Percentiles rank a stretch among this genome's conserved stretches.
These are phyloP conservation scores for Candida sphagnicola DNA, from an alignment of 805 yeast species.

Conservation along the genomic window DNA sequence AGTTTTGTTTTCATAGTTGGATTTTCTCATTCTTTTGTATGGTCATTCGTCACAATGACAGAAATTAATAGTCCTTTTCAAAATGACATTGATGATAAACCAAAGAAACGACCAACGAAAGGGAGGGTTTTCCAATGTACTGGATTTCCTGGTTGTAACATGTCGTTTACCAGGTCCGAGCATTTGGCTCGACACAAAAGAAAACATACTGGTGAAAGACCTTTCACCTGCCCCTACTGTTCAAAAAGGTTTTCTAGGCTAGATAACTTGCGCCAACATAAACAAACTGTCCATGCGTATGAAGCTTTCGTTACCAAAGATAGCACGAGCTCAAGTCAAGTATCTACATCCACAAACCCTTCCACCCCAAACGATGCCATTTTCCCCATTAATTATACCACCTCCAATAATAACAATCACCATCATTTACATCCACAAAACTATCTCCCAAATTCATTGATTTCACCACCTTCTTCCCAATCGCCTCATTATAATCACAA, in stretches of 20 bases:
- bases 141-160: slow-evolving; percentile 80
- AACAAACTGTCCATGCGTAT: slow-evolving; percentile 62
- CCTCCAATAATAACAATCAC: neutral
- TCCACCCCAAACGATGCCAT: slow-evolving; percentile 6
- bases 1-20: no score
- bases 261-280: slow-evolving; percentile 88
- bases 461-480: slow-evolving; percentile 7
- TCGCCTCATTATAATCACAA: slow-evolving; percentile 6
- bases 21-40: no score
- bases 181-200: slow-evolving; percentile 90
- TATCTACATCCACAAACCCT: slow-evolving; percentile 1
- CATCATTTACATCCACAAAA: neutral
- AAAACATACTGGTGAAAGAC: slow-evolving; percentile 93
- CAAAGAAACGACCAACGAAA: slow-evolving; percentile 37
- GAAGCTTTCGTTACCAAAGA: slow-evolving; percentile 23
- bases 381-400: slow-evolving; percentile 2
- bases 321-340: slow-evolving; percentile 2
- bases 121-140: slow-evolving; percentile 77
- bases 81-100: slow-evolving; percentile 4
- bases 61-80: slow-evolving; percentile 2
- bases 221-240: slow-evolving; percentile 84
- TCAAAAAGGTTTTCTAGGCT: slow-evolving; percentile 73
- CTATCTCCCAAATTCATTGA: neutral
- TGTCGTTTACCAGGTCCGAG: slow-evolving; percentile 89
- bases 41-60: slow-evolving; percentile 3